These are phyloP conservation scores for Suillus subluteus DNA, from an alignment of 768 basidiomycete genomes.

Conservation along the genomic window DNA sequence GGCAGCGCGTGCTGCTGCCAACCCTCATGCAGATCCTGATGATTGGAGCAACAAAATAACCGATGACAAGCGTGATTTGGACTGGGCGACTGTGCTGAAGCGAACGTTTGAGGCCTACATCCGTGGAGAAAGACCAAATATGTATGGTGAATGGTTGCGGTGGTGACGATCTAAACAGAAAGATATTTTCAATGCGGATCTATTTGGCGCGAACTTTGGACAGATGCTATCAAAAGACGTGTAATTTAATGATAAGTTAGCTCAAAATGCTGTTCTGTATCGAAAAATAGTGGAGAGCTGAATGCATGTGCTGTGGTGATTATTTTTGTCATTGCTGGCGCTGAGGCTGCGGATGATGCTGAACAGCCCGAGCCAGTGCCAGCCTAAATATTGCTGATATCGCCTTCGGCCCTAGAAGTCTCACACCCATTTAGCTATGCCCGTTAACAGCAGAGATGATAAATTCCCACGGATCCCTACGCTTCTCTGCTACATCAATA, in stretches of 20 bases:
- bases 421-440: background rate
- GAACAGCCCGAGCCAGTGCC: too few species aligned
- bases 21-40: slow-evolving; percentile 24
- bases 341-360: background rate
- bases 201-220: background rate
- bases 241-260: background rate
- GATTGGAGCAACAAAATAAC: slow-evolving; percentile 43
- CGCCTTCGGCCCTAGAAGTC: background rate
- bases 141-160: slow-evolving; percentile 80
- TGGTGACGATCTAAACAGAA: slow-evolving; percentile 18
- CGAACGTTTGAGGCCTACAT: slow-evolving; percentile 93
- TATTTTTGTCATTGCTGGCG: slow-evolving; percentile 1
- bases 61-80: slow-evolving; percentile 74
- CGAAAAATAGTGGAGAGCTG: background rate
- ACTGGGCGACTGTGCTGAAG: slow-evolving; percentile 90
- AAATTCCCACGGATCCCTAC: slow-evolving; percentile 3
- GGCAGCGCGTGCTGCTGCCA: slow-evolving; percentile 48
- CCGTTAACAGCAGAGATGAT: background rate
- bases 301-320: background rate
- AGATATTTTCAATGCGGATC: slow-evolving; percentile 1
- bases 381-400: too few species aligned
- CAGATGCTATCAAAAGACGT: background rate
- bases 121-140: slow-evolving; percentile 85
- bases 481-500: slow-evolving; percentile 10
- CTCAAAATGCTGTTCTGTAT: slow-evolving; percentile 1